Percentiles rank a stretch among this genome's conserved stretches.
Conservation (phyloP, 2,329 filamentous ascomycete genomes). For the Alternaria rosae region DNA sequence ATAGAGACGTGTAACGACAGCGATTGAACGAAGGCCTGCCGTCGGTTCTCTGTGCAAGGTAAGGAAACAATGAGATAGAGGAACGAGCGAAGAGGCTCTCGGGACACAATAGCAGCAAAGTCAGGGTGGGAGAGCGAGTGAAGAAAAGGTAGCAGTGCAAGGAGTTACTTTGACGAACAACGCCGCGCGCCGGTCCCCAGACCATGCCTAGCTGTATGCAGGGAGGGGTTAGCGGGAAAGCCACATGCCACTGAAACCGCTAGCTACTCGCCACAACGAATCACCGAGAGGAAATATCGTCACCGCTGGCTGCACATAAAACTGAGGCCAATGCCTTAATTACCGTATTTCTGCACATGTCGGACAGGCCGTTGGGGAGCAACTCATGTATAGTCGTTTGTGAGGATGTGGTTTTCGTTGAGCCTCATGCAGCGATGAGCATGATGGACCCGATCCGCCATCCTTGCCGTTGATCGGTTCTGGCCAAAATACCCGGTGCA, state of each 20-base stretch:
- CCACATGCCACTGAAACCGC: constrained; percentile 30
- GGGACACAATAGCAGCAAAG: constrained; percentile 22
- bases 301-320: constrained; percentile 10
- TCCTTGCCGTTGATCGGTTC: constrained; percentile 34
- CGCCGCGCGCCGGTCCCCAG: constrained; percentile 13
- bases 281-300: constrained; percentile 23
- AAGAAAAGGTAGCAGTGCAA: constrained; percentile 21
- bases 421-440: neutral
- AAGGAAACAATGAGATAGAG: constrained; percentile 26
- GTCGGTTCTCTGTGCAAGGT: constrained; percentile 23
- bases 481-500: constrained; percentile 20
- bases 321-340: constrained; percentile 11
- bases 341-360: constrained; percentile 1
- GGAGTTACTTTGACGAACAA: constrained; percentile 15
- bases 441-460: constrained; percentile 10
- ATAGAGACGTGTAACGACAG: constrained; percentile 30
- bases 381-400: neutral
- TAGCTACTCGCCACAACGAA: constrained; percentile 28
- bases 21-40: constrained; percentile 44
- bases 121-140: constrained; percentile 13
- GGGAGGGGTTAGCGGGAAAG: constrained; percentile 30
- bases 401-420: neutral
- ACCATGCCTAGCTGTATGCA: constrained; percentile 12
- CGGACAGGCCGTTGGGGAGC: neutral
- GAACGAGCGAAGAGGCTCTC: constrained; percentile 33